Evolutionary conservation across 306 rosid species (phyloP).

Genomic region (Echinosophora koreensis): DNA sequence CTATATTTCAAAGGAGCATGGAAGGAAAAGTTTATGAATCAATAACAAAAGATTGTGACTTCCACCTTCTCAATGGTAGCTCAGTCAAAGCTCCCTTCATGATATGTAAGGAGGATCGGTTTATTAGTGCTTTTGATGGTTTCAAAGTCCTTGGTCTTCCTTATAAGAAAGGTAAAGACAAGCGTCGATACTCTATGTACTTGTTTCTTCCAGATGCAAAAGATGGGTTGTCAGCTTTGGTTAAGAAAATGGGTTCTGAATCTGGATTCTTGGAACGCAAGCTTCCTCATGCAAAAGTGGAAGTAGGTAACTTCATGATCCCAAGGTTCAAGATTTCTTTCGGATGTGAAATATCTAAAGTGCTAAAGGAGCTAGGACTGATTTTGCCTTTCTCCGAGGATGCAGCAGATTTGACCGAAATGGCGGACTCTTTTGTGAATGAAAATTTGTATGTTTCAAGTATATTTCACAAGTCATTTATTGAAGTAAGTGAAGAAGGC

Average conservation of each 20-base stretch:
- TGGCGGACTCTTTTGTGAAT: slow-evolving; percentile 67
- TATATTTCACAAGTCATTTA: slow-evolving; percentile 71
- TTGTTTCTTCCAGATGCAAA: slow-evolving; percentile 75
- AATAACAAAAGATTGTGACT: slow-evolving; percentile 61
- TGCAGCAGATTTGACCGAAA: slow-evolving; percentile 63
- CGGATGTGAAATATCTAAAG: slow-evolving; percentile 61
- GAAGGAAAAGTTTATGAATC: slow-evolving; percentile 69
- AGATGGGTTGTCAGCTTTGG: slow-evolving; percentile 72
- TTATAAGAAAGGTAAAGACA: slow-evolving; percentile 70
- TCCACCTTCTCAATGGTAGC: slow-evolving; percentile 69
- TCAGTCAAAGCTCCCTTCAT: slow-evolving; percentile 76
- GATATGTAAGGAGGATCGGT: slow-evolving; percentile 66
- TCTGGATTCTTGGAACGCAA: slow-evolving; percentile 62
- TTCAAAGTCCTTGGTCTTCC: slow-evolving; percentile 80
- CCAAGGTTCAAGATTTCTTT: slow-evolving; percentile 82
- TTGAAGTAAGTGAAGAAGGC: slow-evolving; percentile 91
- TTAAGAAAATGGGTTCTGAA: slow-evolving; percentile 65
- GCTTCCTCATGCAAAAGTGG: slow-evolving; percentile 54
- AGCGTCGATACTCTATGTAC: slow-evolving; percentile 73
- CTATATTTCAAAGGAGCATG: slow-evolving; percentile 87
- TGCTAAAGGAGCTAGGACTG: slow-evolving; percentile 68
- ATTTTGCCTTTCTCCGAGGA: slow-evolving; percentile 60
- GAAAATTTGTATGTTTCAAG: slow-evolving; percentile 59
- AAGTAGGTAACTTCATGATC: slow-evolving; percentile 72
- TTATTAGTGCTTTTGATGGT: slow-evolving; percentile 57